Percentiles rank a stretch among this genome's conserved stretches.
phyloP scores from a whole-genome alignment of 805 yeast species.

The Saccharomycopsis fermentans region DNA sequence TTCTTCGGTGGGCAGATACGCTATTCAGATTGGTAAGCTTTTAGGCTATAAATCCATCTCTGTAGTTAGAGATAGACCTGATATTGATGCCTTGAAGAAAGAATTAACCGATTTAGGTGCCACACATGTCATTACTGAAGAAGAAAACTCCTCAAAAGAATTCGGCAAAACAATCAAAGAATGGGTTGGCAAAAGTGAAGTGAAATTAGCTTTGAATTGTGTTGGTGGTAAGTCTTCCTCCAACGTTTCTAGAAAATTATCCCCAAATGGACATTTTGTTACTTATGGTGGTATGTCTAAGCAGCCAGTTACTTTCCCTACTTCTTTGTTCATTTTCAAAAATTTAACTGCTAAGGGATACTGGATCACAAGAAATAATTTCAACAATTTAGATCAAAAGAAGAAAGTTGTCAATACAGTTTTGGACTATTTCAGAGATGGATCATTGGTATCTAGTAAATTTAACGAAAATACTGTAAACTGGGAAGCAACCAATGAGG shows the following conservation, averaged over 20 bases:
- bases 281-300: conserved; percentile 98
- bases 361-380: conserved; percentile 75
- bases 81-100: conserved; percentile 43
- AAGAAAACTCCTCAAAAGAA: conserved; percentile 60
- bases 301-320: conserved; percentile 89
- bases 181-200: conserved; percentile 25
- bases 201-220: conserved; percentile 79
- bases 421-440: conserved; percentile 46
- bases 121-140: conserved; percentile 81
- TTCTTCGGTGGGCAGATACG: conserved; percentile 88
- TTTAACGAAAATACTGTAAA: conserved; percentile 25
- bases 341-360: conserved; percentile 79
- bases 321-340: conserved; percentile 82
- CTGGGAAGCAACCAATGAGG: conserved; percentile 27
- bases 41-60: conserved; percentile 77
- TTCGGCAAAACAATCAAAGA: conserved; percentile 44
- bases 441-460: conserved; percentile 44
- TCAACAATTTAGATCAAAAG: conserved; percentile 50
- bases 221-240: conserved; percentile 87
- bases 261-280: conserved; percentile 62
- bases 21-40: conserved; percentile 73
- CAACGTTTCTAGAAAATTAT: conserved; percentile 73
- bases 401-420: conserved; percentile 44
- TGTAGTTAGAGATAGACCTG: conserved; percentile 78
- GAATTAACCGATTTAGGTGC: conserved; percentile 67